Evolutionary conservation across 2,329 filamentous ascomycete species (phyloP).

Genomic region (Pyrenochaeta sp.): DNA sequence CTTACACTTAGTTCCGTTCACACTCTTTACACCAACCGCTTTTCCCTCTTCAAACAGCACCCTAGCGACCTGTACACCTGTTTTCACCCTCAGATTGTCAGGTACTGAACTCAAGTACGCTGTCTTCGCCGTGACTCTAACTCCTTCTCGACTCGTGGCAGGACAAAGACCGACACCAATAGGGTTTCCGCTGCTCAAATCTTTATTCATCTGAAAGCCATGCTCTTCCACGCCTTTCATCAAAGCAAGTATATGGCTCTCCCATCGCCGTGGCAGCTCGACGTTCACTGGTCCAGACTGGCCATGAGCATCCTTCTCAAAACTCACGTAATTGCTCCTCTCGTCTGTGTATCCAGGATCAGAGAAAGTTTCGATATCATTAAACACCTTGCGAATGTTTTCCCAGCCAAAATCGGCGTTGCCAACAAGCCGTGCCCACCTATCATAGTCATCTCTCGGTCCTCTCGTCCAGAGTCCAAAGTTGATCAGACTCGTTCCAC

Average conservation of each 20-base stretch:
- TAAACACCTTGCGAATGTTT: too few species aligned
- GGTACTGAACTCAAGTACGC: background rate
- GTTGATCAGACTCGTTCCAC: conserved; percentile 4
- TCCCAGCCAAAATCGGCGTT: too few species aligned
- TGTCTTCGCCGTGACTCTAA: background rate
- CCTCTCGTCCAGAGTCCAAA: conserved; percentile 1
- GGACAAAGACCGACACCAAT: conserved; percentile 4
- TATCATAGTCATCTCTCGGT: background rate
- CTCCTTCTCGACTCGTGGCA: background rate
- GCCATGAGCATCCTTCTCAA: background rate
- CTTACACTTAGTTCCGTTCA: conserved; percentile 1
- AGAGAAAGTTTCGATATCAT: background rate
- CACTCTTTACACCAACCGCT: conserved; percentile 1
- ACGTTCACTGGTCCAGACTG: background rate
- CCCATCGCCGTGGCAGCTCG: background rate
- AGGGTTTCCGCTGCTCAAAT: conserved; percentile 4
- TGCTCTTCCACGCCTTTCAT: background rate
- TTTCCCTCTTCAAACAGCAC: conserved; percentile 1
- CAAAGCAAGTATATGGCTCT: background rate
- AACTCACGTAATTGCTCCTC: too few species aligned
- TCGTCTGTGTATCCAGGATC: too few species aligned
- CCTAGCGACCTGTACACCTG: background rate
- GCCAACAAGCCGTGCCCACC: background rate
- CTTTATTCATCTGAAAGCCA: background rate
- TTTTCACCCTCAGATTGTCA: background rate